These are phyloP conservation scores for Kluyveromyces dobzhanskii DNA, from an alignment of 805 yeast species.

Conservation along the genomic window DNA sequence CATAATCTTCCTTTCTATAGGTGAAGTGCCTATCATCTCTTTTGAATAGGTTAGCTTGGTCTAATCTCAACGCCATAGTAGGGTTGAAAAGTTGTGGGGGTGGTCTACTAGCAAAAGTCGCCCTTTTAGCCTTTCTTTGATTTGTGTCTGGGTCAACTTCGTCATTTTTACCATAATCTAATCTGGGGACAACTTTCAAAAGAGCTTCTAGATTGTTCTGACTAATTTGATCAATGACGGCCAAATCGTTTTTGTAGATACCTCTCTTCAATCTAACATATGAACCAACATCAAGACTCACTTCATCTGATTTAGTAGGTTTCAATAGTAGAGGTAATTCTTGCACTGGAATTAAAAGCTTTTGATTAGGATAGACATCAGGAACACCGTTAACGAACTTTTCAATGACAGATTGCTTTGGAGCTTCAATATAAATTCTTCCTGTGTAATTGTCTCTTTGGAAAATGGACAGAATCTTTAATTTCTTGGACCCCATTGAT, in stretches of 20 bases:
- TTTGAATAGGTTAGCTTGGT: constrained; percentile 60
- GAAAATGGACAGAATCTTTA: constrained; percentile 81
- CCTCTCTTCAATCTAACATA: constrained; percentile 90
- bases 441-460: constrained; percentile 92
- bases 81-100: constrained; percentile 82
- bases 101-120: constrained; percentile 62
- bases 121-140: constrained; percentile 42
- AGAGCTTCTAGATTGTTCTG: constrained; percentile 96
- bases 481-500: constrained; percentile 54
- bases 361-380: constrained; percentile 65
- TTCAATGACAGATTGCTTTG: constrained; percentile 84
- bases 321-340: constrained; percentile 90
- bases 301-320: constrained; percentile 81
- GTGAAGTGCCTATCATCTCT: constrained; percentile 58
- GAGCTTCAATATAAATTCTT: constrained; percentile 89
- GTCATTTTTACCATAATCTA: constrained; percentile 73
- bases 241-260: constrained; percentile 85
- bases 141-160: constrained; percentile 44
- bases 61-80: constrained; percentile 80
- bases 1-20: constrained; percentile 82
- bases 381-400: constrained; percentile 85
- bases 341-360: constrained; percentile 85
- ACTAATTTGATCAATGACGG: constrained; percentile 83
- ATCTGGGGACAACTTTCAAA: constrained; percentile 83
- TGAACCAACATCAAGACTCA: constrained; percentile 82